Base-by-base conservation (phyloP, 1,284 basidiomycete species). In the Cutaneotrichosporon sp. region DNA sequence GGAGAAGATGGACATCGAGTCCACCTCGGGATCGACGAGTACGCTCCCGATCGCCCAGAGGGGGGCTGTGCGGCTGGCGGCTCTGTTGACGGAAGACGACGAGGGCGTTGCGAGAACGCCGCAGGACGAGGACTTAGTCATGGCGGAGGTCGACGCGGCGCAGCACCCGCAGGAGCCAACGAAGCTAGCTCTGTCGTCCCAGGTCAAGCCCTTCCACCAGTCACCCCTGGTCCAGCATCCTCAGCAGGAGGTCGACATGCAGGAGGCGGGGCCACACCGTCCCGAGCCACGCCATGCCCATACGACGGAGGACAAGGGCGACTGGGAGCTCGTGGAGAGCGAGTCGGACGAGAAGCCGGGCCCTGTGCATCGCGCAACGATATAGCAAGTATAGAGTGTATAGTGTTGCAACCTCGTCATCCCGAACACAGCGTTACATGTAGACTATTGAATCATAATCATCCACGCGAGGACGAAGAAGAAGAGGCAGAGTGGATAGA, bases 401-500 rank as follows among this genome's bases (percentile, higher is more conserved):
- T 13, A 36, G 34, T 36, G 34, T 36, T 36, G 34, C 34, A 36
- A 36, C 5, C 34, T 5, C 42, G n/a, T 16, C 2, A 18, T 18
- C 42, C 18, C n/a, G 42, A 18, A n/a, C 18, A 46, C 18, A 46
- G 40, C 42, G 18, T 46, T 4, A 18, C 42, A 46, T 46, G 42
- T 46, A 46, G 40, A 42, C 57, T 49, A 91, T 76, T 92, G 90
- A 70, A 95, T 94, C 73, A 95, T 84, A 70, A 95, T 93, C 92
- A 95, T 94, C 92, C 92, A 94, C 14, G 91, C 90, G 38, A 95
- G 71, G 31, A 84, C 77, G 70, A 83, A 83, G 75, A 82, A 84
- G 71, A 84, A 82, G 55, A 84, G 70, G 62, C 93, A 83, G 53
- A 96, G 82, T 22, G 94, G 94, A 80, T 97, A 97, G 72, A 97